Base-by-base conservation (phyloP, 169 alveolate species). In the Eimeria mitis region DNA sequence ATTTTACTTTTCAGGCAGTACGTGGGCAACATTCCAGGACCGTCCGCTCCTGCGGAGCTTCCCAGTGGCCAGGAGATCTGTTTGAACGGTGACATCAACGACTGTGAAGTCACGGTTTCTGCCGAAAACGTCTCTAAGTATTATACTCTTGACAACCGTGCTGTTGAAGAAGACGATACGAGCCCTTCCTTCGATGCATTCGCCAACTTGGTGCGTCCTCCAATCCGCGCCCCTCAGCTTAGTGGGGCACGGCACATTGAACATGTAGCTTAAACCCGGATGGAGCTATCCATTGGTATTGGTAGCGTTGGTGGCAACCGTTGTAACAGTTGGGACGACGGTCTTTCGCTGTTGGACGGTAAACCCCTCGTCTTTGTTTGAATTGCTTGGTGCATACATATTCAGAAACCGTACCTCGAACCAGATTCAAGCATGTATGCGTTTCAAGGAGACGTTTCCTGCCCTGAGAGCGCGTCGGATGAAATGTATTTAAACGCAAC, bases 131-230 rank as follows among this genome's bases (percentile, higher is more conserved):
- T 63, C 42, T 61, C 92, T 19, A 87, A 37, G 34, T 87, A 61
- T 34, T 87, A 49, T 52, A 40, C 47, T 25, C 79, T 87, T 40
- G 92, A 87, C 83, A 87, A 87, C 61, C 92, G 92, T 83, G 42
- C 19, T 13, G 83, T 83, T 23, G 83, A 87, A 28, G 81, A 87
- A n/a, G 92, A 63, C 42, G 81, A 63, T 34, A 87, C 68, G 2
- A 61, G 75, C 92, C 92, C 92, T 2, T 87, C 92, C 9, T 87
- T 87, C 37, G 92, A 87, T 63, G 92, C 92, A 28, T 87, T 87
- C 54, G 68, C 25, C 78, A 42, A 87, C 65, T 31, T 87, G 83
- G 92, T 87, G 56, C 47, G 90, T 54, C 37, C 49, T 47, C 47
- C 68, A 47, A 8, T 78, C 31, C 5, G 65, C 68, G 16, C 19